These are phyloP conservation scores for Coccinonectria pachysandricola DNA, from an alignment of 2,329 filamentous ascomycete species.

Conservation along the genomic window DNA sequence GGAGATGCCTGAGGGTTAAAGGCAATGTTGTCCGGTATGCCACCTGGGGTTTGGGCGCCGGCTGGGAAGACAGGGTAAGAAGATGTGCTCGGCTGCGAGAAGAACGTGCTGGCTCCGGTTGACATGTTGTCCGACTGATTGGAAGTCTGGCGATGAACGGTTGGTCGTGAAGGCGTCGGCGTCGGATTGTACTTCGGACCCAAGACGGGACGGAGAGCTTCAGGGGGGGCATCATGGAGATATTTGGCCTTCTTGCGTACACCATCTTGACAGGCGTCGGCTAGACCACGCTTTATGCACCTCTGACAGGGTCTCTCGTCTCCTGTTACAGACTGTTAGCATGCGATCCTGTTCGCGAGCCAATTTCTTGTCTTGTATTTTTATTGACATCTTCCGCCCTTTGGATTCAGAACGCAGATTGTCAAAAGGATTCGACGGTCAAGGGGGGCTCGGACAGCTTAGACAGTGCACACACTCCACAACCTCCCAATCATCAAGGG, in stretches of 20 bases:
- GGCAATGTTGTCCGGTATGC: slow-evolving; percentile 36
- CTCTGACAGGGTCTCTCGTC: slow-evolving; percentile 90
- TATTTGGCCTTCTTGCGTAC: slow-evolving; percentile 99
- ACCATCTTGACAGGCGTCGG: slow-evolving; percentile 87
- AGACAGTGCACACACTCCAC: too few species aligned
- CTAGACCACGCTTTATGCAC: slow-evolving; percentile 87
- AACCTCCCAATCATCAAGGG: too few species aligned
- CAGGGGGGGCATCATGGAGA: slow-evolving; percentile 86
- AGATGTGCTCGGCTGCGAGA: slow-evolving; percentile 34
- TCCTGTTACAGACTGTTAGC: slow-evolving; percentile 41
- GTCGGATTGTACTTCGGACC: slow-evolving; percentile 58
- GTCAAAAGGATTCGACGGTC: too few species aligned
- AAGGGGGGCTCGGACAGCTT: too few species aligned
- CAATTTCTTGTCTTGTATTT: too few species aligned
- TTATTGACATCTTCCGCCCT: too few species aligned
- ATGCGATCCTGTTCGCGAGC: slow-evolving; percentile 4
- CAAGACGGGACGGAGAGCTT: slow-evolving; percentile 79
- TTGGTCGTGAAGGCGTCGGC: slow-evolving; percentile 34
- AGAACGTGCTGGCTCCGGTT: slow-evolving; percentile 35
- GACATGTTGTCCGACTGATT: slow-evolving; percentile 37
- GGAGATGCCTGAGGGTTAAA: slow-evolving; percentile 64
- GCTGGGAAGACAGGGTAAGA: slow-evolving; percentile 42
- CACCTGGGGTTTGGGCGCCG: slow-evolving; percentile 33
- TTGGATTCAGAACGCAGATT: too few species aligned
- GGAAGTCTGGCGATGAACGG: slow-evolving; percentile 37